These are phyloP conservation scores for Fraxinus ornus DNA, from an alignment of 305 asterid genomes.

Conservation along the genomic window DNA sequence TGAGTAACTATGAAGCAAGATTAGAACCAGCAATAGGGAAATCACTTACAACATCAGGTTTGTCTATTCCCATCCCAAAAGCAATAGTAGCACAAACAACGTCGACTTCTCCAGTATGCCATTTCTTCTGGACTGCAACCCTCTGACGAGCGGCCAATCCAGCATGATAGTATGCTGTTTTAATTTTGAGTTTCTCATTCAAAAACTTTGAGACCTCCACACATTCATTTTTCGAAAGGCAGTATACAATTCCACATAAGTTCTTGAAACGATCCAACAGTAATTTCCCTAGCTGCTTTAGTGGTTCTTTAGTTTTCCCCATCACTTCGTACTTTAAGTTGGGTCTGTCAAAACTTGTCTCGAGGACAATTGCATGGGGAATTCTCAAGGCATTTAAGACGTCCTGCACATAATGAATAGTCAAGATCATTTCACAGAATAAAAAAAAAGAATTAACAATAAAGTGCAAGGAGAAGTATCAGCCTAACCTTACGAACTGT, in stretches of 20 bases:
- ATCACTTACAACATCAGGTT: slow-evolving; percentile 91
- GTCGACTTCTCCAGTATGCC: slow-evolving; percentile 83
- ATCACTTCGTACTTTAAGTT: slow-evolving; percentile 86
- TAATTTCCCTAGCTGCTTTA: slow-evolving; percentile 77
- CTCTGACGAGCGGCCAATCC: slow-evolving; percentile 91
- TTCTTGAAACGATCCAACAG: slow-evolving; percentile 62
- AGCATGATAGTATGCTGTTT: slow-evolving; percentile 81
- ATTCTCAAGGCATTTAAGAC: slow-evolving; percentile 65
- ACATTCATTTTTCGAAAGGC: slow-evolving; percentile 92
- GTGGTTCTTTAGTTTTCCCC: slow-evolving; percentile 77
- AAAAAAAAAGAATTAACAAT: not conserved
- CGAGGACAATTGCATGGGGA: slow-evolving; percentile 77
- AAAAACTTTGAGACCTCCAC: slow-evolving; percentile 73
- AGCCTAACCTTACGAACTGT: slow-evolving; percentile 73
- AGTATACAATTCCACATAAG: slow-evolving; percentile 80
- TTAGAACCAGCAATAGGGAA: not conserved
- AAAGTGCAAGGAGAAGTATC: slow-evolving; percentile 18
- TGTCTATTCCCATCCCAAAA: slow-evolving; percentile 99
- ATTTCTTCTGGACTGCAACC: slow-evolving; percentile 75
- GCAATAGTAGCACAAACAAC: slow-evolving; percentile 98
- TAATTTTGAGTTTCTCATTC: slow-evolving; percentile 72
- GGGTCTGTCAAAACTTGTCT: slow-evolving; percentile 89
- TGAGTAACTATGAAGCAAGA: slow-evolving; percentile 7
- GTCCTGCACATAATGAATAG: slow-evolving; percentile 53
- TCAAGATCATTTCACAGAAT: slow-evolving; percentile 10